Base-by-base conservation (phyloP, 148 eudicot species). In the Limonium bicolor region DNA sequence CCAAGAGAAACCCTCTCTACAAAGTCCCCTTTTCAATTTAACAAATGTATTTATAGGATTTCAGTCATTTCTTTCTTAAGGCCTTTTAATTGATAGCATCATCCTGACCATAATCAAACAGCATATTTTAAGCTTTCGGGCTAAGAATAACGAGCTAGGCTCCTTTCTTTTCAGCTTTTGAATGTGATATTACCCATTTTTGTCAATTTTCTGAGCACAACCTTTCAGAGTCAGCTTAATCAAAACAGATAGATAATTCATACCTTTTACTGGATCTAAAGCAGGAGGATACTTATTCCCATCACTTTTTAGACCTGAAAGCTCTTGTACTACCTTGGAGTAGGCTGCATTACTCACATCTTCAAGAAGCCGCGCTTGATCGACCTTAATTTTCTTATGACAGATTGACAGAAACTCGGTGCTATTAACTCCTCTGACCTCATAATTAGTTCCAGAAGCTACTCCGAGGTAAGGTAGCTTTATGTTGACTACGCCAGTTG, bases 211-310 rank as follows among this genome's bases (percentile, higher is more conserved):
- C 27, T 13, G 30, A 42, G 10, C 17, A 42, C 47, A 42, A 14
- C 30, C 27, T 13, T 42, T 13, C 9, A 42, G 19, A 42, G 4
- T 40, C 29, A 42, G n/a, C n/a, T 13, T 24, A 14, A 42, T n/a
- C 27, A 18, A 41, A 23, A 3, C 23, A 15, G 25, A 60, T 22
- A 53, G 50, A 25, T 15, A 12, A 45, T 8, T 13, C 49, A 51
- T 63, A 90, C 99, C 99, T 66, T 59, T 90, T 42, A 56, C 15
- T 39, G 99, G 99, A 74, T 90, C 86, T 56, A 90, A 62, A 2
- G 88, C 82, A 46, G 82, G 77, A 64, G 99, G 99, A 56, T 75
- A 85, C 67, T 81, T 78, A 58, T 60, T 79, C 33, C 94, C 95
- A 59, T 65, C 64, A 48, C 86, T 63, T 71, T 73, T 90, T 29